These are phyloP conservation scores for Phytophthora kernoviae DNA, from an alignment of 352 stramenopile genomes.

Conservation along the genomic window DNA sequence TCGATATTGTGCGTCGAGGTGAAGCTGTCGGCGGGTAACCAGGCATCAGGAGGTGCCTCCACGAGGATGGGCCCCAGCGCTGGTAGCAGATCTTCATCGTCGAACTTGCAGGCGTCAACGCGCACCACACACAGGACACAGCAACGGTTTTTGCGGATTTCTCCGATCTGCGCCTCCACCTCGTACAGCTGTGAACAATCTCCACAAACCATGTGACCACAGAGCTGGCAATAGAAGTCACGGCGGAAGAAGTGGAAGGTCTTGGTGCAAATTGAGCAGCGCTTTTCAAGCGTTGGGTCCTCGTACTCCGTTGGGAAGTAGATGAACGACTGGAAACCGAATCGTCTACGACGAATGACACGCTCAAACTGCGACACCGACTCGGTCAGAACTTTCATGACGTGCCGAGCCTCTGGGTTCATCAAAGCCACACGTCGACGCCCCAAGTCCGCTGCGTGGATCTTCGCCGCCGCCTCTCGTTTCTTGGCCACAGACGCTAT, in stretches of 20 bases:
- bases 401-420: constrained; percentile 51
- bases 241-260: constrained; percentile 49
- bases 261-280: constrained; percentile 58
- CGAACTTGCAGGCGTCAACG: constrained; percentile 49
- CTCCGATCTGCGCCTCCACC: constrained; percentile 43
- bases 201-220: constrained; percentile 46
- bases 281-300: constrained; percentile 29
- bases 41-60: constrained; percentile 41
- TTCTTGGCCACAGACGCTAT: constrained; percentile 18
- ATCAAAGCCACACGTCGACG: constrained; percentile 42
- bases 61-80: constrained; percentile 46
- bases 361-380: constrained; percentile 57
- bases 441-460: constrained; percentile 35
- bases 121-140: constrained; percentile 52
- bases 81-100: constrained; percentile 47
- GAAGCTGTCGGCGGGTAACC: constrained; percentile 23
- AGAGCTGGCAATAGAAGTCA: constrained; percentile 61
- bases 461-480: constrained; percentile 20
- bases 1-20: constrained; percentile 11
- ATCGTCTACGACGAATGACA: constrained; percentile 62
- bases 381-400: constrained; percentile 52
- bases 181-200: constrained; percentile 54
- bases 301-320: constrained; percentile 54
- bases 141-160: constrained; percentile 45
- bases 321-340: constrained; percentile 73